phyloP scores from a whole-genome alignment of 1,139 yeast genomes.

The Scheffersomyces segobiensis region DNA sequence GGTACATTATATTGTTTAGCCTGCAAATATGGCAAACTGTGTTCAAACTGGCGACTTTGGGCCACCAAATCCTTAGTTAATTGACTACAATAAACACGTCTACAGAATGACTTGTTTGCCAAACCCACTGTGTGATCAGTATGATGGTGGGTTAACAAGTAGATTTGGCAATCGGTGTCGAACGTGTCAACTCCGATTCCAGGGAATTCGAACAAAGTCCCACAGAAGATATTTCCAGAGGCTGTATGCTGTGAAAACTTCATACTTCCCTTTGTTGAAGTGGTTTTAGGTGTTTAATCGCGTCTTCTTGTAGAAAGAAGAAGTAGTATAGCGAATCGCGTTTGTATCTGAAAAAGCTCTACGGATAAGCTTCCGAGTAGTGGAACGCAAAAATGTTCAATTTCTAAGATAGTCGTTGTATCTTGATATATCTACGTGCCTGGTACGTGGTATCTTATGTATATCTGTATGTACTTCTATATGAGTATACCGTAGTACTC shows the following conservation, averaged over 20 bases:
- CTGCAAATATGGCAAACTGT: slow-evolving; percentile 21
- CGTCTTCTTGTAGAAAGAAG: not conserved
- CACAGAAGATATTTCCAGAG: slow-evolving; percentile 26
- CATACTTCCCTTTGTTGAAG: not conserved
- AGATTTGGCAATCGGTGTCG: slow-evolving; percentile 24
- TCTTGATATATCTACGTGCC: not conserved
- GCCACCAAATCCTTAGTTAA: slow-evolving; percentile 41
- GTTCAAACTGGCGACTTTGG: slow-evolving; percentile 22
- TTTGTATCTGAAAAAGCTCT: not conserved
- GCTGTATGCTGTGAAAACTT: not conserved
- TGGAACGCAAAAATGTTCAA: not conserved
- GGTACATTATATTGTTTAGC: slow-evolving; percentile 27
- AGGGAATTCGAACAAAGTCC: slow-evolving; percentile 35
- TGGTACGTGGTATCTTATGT: not conserved
- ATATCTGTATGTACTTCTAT: slow-evolving; percentile 19
- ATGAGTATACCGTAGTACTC: slow-evolving; percentile 81
- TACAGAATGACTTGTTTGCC: slow-evolving; percentile 35
- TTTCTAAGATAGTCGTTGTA: not conserved
- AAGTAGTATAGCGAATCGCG: not conserved
- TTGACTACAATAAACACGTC: slow-evolving; percentile 51
- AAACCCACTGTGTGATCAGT: slow-evolving; percentile 58
- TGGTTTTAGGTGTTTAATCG: not conserved
- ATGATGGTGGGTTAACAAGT: slow-evolving; percentile 57
- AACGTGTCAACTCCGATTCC: slow-evolving; percentile 46
- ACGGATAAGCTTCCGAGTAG: not conserved